Conservation (phyloP, 2,329 filamentous ascomycete species). For the Dendrostoma leiphaemia region DNA sequence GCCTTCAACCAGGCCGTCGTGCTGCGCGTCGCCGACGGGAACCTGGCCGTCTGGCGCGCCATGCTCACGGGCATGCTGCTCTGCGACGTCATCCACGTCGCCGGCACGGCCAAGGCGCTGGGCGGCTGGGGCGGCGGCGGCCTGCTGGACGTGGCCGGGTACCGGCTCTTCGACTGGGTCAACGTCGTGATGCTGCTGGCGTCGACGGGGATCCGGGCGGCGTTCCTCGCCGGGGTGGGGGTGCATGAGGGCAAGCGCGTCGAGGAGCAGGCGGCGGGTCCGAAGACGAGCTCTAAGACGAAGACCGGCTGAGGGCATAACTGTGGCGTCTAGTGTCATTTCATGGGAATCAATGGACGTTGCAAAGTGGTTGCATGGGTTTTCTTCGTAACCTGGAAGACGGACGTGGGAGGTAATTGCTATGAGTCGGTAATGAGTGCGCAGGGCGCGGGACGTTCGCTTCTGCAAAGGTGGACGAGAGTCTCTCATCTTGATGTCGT, state of each 20-base stretch:
- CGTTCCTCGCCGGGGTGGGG: conserved; percentile 34
- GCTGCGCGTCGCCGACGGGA: conserved; percentile 23
- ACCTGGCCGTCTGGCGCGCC: conserved; percentile 28
- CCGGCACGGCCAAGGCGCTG: conserved; percentile 31
- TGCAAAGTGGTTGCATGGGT: neutral
- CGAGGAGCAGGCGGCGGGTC: neutral
- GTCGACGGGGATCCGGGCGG: conserved; percentile 30
- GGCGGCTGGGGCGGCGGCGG: conserved; percentile 25
- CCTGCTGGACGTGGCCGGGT: conserved; percentile 25
- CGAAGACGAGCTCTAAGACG: conserved; percentile 5
- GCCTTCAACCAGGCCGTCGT: conserved; percentile 29
- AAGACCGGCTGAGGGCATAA: conserved; percentile 7
- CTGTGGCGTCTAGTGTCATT: neutral
- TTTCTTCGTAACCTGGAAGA: too few relatives aligned
- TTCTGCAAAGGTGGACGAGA: neutral
- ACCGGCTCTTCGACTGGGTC: conserved; percentile 36
- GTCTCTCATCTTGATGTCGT: neutral
- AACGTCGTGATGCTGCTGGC: conserved; percentile 32
- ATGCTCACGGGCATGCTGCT: conserved; percentile 24
- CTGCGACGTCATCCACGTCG: conserved; percentile 29
- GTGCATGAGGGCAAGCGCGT: conserved; percentile 13
- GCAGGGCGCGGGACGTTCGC: too few relatives aligned
- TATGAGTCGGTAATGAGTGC: too few relatives aligned
- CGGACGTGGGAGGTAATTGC: too few relatives aligned
- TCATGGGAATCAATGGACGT: too few relatives aligned